Conservation (phyloP, 225 moss, liverwort and hornwort genomes). For the Rhytidiadelphus loreus region DNA sequence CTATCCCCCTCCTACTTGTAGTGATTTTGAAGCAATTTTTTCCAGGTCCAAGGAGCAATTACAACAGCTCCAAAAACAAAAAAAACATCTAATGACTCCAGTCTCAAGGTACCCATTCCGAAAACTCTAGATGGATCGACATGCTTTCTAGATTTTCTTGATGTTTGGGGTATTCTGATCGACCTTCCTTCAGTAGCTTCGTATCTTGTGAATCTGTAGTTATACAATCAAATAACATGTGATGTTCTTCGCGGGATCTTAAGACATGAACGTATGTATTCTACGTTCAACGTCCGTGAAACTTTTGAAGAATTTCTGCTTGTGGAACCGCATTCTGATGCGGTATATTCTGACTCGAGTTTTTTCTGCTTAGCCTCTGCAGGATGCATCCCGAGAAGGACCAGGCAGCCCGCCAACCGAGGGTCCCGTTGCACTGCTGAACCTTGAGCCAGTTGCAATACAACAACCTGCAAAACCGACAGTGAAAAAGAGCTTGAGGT, state of each 20-base stretch:
- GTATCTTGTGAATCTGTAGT: not conserved
- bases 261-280: not conserved
- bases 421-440: not conserved
- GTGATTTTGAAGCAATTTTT: not conserved
- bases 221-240: not conserved
- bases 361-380: not conserved
- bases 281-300: not conserved
- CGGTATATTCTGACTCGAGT: not conserved
- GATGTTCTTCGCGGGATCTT: not conserved
- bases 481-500: slow-evolving; percentile 15
- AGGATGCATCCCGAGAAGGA: not conserved
- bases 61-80: not conserved
- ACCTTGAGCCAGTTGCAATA: not conserved
- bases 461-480: not conserved
- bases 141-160: not conserved
- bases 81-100: not conserved
- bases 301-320: not conserved
- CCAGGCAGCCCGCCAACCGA: not conserved
- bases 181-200: not conserved
- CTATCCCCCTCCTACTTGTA: not conserved
- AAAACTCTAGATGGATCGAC: not conserved
- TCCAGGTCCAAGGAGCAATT: not conserved
- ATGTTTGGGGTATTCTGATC: not conserved
- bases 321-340: not conserved
- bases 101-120: not conserved